These are phyloP conservation scores for Luffa aegyptiaca DNA, from an alignment of 306 rosid genomes.

Conservation along the genomic window DNA sequence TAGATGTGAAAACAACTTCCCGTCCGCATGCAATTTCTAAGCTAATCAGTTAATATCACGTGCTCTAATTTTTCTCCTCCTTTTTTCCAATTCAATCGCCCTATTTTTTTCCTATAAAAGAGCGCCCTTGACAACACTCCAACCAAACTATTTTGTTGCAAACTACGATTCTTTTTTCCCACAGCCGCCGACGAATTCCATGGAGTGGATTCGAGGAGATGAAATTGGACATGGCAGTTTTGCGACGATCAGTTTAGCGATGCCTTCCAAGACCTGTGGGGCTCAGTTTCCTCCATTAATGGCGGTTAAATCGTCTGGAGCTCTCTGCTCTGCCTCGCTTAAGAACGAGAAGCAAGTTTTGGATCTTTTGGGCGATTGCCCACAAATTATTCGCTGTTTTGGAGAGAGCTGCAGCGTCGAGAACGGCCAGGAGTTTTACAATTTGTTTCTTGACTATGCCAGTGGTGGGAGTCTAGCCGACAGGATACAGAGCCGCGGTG, in stretches of 20 bases:
- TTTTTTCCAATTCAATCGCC: not conserved
- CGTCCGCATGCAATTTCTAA: not conserved
- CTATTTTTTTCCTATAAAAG: not conserved
- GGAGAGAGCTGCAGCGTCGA: constrained; percentile 38
- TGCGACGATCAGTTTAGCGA: constrained; percentile 49
- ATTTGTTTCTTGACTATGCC: constrained; percentile 64
- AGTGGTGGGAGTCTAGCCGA: constrained; percentile 44
- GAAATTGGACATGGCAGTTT: constrained; percentile 62
- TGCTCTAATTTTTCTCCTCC: not conserved
- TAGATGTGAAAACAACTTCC: not conserved
- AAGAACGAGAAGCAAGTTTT: constrained; percentile 50
- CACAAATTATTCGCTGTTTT: constrained; percentile 34
- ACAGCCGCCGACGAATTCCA: too few relatives aligned
- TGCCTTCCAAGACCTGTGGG: constrained; percentile 6
- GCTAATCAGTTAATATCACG: not conserved
- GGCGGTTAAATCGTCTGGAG: constrained; percentile 47
- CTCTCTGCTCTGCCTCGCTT: constrained; percentile 19
- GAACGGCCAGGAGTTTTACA: constrained; percentile 29
- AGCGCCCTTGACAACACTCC: not conserved
- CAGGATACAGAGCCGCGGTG: constrained; percentile 34
- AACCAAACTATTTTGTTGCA: not conserved
- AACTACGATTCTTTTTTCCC: not conserved
- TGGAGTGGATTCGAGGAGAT: constrained; percentile 78
- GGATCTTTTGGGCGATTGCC: constrained; percentile 28
- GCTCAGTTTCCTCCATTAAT: constrained; percentile 11